Conservation (phyloP, 257 asterid genomes). For the Gynochthodes officinalis region DNA sequence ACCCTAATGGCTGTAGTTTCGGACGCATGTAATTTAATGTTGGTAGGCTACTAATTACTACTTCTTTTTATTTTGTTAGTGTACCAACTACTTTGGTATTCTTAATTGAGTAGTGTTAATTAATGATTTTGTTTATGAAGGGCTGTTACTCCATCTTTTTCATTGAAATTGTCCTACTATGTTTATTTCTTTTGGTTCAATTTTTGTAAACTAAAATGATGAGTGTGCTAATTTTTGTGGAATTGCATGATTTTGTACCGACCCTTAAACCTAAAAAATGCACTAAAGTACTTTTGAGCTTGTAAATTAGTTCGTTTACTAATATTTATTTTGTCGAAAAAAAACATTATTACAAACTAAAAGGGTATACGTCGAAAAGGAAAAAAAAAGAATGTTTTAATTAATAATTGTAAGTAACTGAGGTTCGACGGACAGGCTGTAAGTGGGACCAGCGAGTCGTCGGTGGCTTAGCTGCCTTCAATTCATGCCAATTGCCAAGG, state of each 20-base stretch:
- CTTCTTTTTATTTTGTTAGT: not conserved
- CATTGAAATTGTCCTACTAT: too few species aligned
- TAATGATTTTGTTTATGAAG: too few species aligned
- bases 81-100: not conserved
- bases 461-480: slow-evolving; percentile 24
- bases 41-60: not conserved
- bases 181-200: too few species aligned
- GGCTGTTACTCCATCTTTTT: too few species aligned
- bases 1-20: slow-evolving; percentile 8
- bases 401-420: not conserved
- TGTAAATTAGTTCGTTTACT: too few species aligned
- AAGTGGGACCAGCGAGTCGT: slow-evolving; percentile 32
- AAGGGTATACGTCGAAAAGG: not conserved
- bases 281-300: too few species aligned
- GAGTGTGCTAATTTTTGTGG: too few species aligned
- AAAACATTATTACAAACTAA: not conserved
- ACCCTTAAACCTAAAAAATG: not conserved
- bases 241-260: too few species aligned
- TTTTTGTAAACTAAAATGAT: too few species aligned
- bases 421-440: slow-evolving; percentile 37
- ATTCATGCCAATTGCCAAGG: not conserved
- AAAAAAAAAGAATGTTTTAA: not conserved
- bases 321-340: not conserved
- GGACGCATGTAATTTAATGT: not conserved
- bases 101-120: too few species aligned